Conservation (phyloP, 169 alveolate species). For the Cryptosporidium meleagridis region DNA sequence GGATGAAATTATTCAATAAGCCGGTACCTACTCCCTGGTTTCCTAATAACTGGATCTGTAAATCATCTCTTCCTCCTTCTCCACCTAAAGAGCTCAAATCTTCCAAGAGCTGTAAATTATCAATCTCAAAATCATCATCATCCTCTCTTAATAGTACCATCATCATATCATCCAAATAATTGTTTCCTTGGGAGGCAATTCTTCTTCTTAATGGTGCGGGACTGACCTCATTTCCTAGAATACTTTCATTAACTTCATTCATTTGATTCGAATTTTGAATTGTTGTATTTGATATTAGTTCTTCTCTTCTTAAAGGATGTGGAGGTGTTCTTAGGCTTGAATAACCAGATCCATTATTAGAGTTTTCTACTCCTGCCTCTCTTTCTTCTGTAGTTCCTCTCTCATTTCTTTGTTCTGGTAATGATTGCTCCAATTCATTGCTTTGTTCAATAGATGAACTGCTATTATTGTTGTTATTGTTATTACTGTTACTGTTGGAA, state of each 20-base stretch:
- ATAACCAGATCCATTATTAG: background rate
- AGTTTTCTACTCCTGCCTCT: background rate
- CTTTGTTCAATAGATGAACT: background rate
- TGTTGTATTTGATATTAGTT: background rate
- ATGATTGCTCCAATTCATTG: slow-evolving; percentile 1
- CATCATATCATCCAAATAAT: slow-evolving; percentile 63
- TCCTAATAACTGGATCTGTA: slow-evolving; percentile 24
- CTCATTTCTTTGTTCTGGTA: background rate
- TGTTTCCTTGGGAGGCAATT: slow-evolving; percentile 11
- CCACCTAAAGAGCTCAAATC: slow-evolving; percentile 27
- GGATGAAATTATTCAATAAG: background rate
- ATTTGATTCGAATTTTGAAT: background rate
- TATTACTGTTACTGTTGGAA: background rate
- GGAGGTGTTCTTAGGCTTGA: slow-evolving; percentile 32
- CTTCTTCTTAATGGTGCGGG: slow-evolving; percentile 66
- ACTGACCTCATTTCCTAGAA: background rate
- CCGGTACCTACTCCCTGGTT: background rate
- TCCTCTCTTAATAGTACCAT: slow-evolving; percentile 68
- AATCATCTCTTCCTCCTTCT: slow-evolving; percentile 19
- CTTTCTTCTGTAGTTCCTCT: background rate
- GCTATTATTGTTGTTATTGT: background rate
- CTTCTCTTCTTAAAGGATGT: background rate
- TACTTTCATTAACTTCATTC: background rate
- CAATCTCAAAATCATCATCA: slow-evolving; percentile 62
- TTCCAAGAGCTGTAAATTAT: slow-evolving; percentile 52